Percentiles rank a stretch among this genome's conserved stretches.
Evolutionary conservation across 495 filamentous ascomycete genomes (phyloP).

Genomic region (Schizothecium vesticola): DNA sequence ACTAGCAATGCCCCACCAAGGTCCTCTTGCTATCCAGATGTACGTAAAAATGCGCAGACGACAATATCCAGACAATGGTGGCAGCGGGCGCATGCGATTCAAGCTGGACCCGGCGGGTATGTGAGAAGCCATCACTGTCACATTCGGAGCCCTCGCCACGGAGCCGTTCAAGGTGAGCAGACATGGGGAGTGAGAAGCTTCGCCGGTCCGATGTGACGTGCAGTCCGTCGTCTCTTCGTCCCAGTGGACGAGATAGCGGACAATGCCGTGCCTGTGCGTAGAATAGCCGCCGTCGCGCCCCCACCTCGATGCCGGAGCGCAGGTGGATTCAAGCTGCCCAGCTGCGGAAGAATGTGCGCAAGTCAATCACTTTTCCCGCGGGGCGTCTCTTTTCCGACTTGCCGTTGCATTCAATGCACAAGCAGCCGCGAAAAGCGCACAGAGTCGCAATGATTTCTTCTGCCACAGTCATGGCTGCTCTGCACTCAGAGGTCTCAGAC

Average conservation of each 20-base stretch:
- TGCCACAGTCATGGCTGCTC: neutral
- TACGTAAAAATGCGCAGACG: neutral
- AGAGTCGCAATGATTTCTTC: neutral
- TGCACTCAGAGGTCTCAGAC: neutral
- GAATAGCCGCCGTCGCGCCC: constrained; percentile 16
- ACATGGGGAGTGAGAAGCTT: neutral
- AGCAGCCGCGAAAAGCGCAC: neutral
- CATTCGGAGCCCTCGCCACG: neutral
- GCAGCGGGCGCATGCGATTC: neutral
- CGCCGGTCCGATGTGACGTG: neutral
- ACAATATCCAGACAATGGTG: neutral
- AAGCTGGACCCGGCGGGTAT: constrained; percentile 1
- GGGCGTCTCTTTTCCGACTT: neutral
- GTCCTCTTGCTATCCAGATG: neutral
- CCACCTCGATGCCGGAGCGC: neutral
- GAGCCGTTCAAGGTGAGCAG: neutral
- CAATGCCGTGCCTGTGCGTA: neutral
- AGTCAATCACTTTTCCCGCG: neutral
- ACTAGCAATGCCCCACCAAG: neutral
- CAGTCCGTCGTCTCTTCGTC: neutral
- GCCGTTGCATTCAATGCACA: neutral
- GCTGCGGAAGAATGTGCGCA: neutral
- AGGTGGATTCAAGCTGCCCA: neutral
- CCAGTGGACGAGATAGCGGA: neutral
- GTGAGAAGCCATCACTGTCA: constrained; percentile 8